Percentiles rank a stretch among this genome's conserved stretches.
These are phyloP conservation scores for Aspergillus diversus DNA, from an alignment of 495 filamentous ascomycete genomes.

Conservation along the genomic window DNA sequence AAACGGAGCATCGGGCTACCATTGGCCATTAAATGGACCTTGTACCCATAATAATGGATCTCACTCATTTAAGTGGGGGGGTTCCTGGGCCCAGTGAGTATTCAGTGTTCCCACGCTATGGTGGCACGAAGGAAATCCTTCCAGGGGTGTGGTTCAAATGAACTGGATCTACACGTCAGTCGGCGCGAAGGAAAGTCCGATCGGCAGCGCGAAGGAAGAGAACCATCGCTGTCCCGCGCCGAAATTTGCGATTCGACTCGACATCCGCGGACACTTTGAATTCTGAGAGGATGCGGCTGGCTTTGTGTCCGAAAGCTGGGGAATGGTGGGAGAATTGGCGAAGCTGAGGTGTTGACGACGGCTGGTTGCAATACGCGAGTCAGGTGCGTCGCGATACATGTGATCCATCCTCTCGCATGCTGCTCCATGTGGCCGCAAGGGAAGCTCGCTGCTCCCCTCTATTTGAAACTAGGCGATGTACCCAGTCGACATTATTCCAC, in stretches of 20 bases:
- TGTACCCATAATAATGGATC: too few species aligned
- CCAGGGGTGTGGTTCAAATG: neutral
- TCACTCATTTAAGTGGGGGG: too few species aligned
- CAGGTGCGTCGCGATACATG: constrained; percentile 12
- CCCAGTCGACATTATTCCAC: neutral
- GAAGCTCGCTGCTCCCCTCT: neutral
- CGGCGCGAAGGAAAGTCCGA: constrained; percentile 12
- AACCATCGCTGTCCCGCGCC: neutral
- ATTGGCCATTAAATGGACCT: too few species aligned
- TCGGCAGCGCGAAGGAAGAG: constrained; percentile 20
- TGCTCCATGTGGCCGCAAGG: neutral
- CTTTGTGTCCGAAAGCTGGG: neutral
- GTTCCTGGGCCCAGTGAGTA: too few species aligned
- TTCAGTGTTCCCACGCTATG: neutral
- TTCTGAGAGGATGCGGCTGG: neutral
- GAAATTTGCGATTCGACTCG: neutral
- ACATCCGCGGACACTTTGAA: neutral
- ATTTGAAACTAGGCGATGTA: neutral
- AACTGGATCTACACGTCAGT: constrained; percentile 13
- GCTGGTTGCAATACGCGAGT: constrained; percentile 1
- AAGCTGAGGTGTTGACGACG: neutral
- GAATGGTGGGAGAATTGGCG: neutral
- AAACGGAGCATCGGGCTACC: too few species aligned
- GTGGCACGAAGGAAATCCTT: constrained; percentile 17
- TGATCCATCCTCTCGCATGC: neutral